Evolutionary conservation across 495 filamentous ascomycete genomes (phyloP), one percentile per base, ranked within the genome.

Genomic region (Penicillium pancosmium): DNA sequence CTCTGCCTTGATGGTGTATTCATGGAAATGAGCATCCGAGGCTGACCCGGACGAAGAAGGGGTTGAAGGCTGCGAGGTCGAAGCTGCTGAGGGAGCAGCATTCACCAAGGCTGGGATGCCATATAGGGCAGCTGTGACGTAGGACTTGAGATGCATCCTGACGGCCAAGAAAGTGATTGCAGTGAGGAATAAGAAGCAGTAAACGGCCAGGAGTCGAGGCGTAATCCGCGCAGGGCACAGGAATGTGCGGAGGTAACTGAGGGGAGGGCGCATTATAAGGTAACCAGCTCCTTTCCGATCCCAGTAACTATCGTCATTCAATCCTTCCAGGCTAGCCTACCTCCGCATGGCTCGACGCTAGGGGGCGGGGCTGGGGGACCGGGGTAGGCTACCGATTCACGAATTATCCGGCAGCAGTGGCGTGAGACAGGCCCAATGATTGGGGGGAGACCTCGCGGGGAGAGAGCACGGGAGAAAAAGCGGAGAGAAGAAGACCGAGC

Each of bases 1-100:
- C 44, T 84, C 79, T 41, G 87, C 86, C 50, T 80, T 76, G 70
- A 96, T 88, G 64, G 84, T 88, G 71, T 92, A 94, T 66, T 87
- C 86, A 49, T 75, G 67, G 69, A 82, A 81, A 41, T 76, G 78
- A 60, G 67, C 71, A 38, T 54, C 38, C 6, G 31, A 47, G 1
- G 51, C 54, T 56, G 53, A 47, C 16, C 61, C 55, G 0, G 60
- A 18, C n/a, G 57, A 40, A n/a, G 55, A 23, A 11, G 56, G 46
- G 12, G 58, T 34, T 18, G 56, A 38, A n/a, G 56, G 50, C 8
- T 56, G 31, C 23, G 56, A 49, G 16, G 59, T 57, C 11, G 62
- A 52, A 18, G 64, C 52, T 18, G 62, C 19, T 10, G 65, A 63
- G 5, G 63, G 60, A 13, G 41, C 59, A 13, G 63, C 64, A 21